Base-by-base conservation (phyloP, 2,329 filamentous ascomycete genomes). In the Arthrobotrys sinensis region DNA sequence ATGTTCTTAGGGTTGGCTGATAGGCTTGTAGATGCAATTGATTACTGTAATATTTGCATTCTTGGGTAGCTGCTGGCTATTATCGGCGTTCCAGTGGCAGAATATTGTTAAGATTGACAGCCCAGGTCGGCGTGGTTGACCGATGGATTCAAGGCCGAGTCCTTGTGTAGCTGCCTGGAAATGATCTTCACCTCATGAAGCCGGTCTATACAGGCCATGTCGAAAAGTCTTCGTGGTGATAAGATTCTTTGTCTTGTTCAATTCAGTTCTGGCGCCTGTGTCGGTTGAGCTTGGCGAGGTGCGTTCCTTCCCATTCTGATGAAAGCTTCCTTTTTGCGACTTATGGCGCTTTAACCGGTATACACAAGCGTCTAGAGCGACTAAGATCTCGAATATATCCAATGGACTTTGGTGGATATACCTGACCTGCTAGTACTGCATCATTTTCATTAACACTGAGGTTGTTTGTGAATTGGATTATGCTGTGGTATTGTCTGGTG, bases 251-350 rank as follows among this genome's bases (percentile, higher is more conserved):
- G 8, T 62, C 43, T 16, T 68, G 63, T 76, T 63, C 43, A 21
- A 70, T 76, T 71, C 21, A 45, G 65, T 40, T 65, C 50, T 68
- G 75, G 75, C 75, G 60, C 52, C 48, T 78, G 32, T 60, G n/a
- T 69, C 65, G 64, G 46, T 60, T 76, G 55, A 57, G 50, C 60
- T 78, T 72, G 67, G 75, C 75, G 66, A 60, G 21, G 14, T 72
- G 50, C 21, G 57, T 65, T 55, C 72, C 72, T 77, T 77, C 72
- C 72, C 65, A 40, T 70, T 65, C 60, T 62, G 66, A 69, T 46
- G 65, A 32, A 40, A 77, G 52, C 72, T 77, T 77, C 72, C 72
- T 53, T 11, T 69, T 68, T 70, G 60, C 50, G 72, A 77, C 19
- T 16, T 60, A 64, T 43, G 57, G 72, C 72, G 64, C 64, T 77